These are phyloP conservation scores for Sugiyamaella novakii DNA, from an alignment of 1,139 yeast genomes.

Conservation along the genomic window DNA sequence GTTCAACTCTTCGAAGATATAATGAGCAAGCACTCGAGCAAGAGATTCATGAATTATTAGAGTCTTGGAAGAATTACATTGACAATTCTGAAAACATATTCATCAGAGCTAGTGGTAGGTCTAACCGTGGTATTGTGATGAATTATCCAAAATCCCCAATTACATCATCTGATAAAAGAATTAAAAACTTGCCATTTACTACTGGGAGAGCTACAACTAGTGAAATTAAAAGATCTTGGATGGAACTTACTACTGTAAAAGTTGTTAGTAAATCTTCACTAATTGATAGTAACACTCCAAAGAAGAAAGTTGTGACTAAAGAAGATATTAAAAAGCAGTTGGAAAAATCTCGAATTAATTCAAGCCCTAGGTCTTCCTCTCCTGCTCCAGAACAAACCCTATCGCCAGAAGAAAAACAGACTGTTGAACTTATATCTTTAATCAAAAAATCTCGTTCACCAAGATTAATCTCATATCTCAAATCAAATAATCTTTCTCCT, in stretches of 20 bases:
- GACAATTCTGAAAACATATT: slow-evolving; percentile 68
- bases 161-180: slow-evolving; percentile 34
- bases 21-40: slow-evolving; percentile 81
- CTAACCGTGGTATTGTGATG: slow-evolving; percentile 64
- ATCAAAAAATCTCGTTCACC: slow-evolving; percentile 82
- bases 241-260: slow-evolving; percentile 64
- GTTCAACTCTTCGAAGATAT: slow-evolving; percentile 83
- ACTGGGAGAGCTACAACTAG: slow-evolving; percentile 84
- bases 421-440: slow-evolving; percentile 59
- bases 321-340: slow-evolving; percentile 23
- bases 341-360: slow-evolving; percentile 15
- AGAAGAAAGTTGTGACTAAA: slow-evolving; percentile 36
- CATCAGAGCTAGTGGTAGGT: slow-evolving; percentile 78
- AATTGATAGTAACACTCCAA: slow-evolving; percentile 50
- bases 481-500: slow-evolving; percentile 55
- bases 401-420: slow-evolving; percentile 48
- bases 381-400: slow-evolving; percentile 26
- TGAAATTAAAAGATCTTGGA: slow-evolving; percentile 86
- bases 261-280: slow-evolving; percentile 30
- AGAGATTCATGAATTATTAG: slow-evolving; percentile 71
- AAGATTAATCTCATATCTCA: slow-evolving; percentile 61
- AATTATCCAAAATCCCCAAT: slow-evolving; percentile 61
- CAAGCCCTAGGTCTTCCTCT: slow-evolving; percentile 15
- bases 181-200: slow-evolving; percentile 74
- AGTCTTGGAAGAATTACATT: slow-evolving; percentile 62